phyloP scores from a whole-genome alignment of 2,329 filamentous ascomycete species.

The Pseudophaeomoniella oleicola region DNA sequence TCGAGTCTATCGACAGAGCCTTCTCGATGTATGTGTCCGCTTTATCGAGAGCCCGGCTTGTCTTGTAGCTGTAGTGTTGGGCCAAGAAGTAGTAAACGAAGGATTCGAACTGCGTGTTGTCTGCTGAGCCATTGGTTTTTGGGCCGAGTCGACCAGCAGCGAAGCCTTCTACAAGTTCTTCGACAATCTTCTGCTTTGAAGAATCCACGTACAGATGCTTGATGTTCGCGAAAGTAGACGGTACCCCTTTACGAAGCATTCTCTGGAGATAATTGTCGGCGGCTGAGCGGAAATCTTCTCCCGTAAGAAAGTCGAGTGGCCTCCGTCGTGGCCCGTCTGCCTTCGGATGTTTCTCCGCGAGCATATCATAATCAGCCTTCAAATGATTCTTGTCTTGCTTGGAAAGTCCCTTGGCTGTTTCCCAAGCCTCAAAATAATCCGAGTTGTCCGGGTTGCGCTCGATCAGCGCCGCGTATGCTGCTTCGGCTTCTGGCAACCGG shows the following conservation, averaged over 20 bases:
- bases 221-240: conserved; percentile 91
- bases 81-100: conserved; percentile 86
- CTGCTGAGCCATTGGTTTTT: conserved; percentile 34
- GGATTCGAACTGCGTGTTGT: conserved; percentile 46
- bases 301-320: conserved; percentile 76
- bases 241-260: conserved; percentile 84
- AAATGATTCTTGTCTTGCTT: conserved; percentile 46
- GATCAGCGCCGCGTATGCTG: conserved; percentile 66
- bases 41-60: conserved; percentile 70
- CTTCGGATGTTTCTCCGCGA: conserved; percentile 65
- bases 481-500: conserved; percentile 63
- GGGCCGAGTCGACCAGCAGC: conserved; percentile 37
- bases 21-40: conserved; percentile 72
- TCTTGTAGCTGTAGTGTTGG: conserved; percentile 89
- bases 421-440: conserved; percentile 67
- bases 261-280: conserved; percentile 66
- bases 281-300: conserved; percentile 64
- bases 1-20: conserved; percentile 63
- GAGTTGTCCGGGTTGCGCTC: conserved; percentile 81
- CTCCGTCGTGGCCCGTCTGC: conserved; percentile 75
- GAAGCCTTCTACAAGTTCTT: conserved; percentile 66
- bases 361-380: conserved; percentile 67
- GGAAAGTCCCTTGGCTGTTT: conserved; percentile 51
- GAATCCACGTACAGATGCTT: conserved; percentile 78
- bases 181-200: conserved; percentile 63